Percentiles rank a stretch among this genome's conserved stretches.
phyloP scores from a whole-genome alignment of 495 filamentous ascomycete species.

The Articulospora tetracladia region DNA sequence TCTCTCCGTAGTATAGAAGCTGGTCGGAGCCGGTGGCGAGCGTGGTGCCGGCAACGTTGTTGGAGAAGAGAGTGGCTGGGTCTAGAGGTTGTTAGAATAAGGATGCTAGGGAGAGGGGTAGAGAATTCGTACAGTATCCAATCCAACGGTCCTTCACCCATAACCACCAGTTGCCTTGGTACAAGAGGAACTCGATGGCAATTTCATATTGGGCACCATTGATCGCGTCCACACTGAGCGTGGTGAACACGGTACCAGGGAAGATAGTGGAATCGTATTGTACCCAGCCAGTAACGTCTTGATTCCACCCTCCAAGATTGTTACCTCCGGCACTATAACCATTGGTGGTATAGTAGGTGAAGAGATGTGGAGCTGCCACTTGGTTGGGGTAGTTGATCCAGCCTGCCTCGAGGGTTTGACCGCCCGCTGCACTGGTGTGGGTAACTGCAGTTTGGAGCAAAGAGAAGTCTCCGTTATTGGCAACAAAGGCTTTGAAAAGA shows the following conservation, averaged over 20 bases:
- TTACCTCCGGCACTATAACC: slow-evolving; percentile 18
- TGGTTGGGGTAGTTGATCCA: slow-evolving; percentile 28
- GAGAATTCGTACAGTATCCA: slow-evolving; percentile 21
- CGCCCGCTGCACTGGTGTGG: background rate
- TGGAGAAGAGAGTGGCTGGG: background rate
- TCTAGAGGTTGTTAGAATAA: slow-evolving; percentile 10
- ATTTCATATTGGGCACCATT: slow-evolving; percentile 26
- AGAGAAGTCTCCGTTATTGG: slow-evolving; percentile 24
- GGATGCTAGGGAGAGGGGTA: slow-evolving; percentile 4
- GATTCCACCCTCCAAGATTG: slow-evolving; percentile 27
- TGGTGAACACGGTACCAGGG: slow-evolving; percentile 24
- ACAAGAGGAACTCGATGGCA: slow-evolving; percentile 22
- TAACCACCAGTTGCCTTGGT: slow-evolving; percentile 28
- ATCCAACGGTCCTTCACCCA: slow-evolving; percentile 25
- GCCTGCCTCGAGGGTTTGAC: slow-evolving; percentile 28
- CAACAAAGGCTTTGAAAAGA: slow-evolving; percentile 17
- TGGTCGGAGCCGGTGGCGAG: slow-evolving; percentile 18
- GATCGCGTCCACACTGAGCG: slow-evolving; percentile 6
- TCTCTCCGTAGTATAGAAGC: slow-evolving; percentile 29
- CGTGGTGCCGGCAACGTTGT: slow-evolving; percentile 4
- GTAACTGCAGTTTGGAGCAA: slow-evolving; percentile 28
- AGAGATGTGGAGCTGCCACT: slow-evolving; percentile 22
- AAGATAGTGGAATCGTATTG: slow-evolving; percentile 21
- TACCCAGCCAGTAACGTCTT: slow-evolving; percentile 25
- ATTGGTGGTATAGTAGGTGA: slow-evolving; percentile 28